Evolutionary conservation across 2,329 filamentous ascomycete species (phyloP), one percentile per base, ranked within the genome.

Genomic region (Raffaelea ambrosiae): DNA sequence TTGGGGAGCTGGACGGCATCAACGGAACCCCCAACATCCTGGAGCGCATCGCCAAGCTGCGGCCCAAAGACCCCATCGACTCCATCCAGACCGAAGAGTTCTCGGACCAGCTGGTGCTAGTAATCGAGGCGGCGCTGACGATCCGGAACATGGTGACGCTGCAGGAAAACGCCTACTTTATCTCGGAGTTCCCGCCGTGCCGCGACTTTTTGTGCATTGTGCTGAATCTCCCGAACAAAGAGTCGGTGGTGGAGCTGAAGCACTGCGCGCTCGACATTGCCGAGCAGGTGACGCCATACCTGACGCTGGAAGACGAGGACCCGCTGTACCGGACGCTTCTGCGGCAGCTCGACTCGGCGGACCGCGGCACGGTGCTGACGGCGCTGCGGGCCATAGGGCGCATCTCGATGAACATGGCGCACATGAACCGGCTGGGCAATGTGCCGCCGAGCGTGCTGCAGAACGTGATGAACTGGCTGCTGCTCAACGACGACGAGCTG

Each of bases 91-190:
- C 88, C 0, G 79, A 80, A 26, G 74, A 82, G 5, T 87, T 86
- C 55, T 74, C 79, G 14, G 82, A 89, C 53, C 72, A 77, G 39
- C 72, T 97, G 51, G 77, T 86, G 13, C 79, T 88, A 54, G 76
- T 95, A 52, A 91, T 85, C 21, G 90, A 97, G 64, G 89, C 93
- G 2, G 83, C 85, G 19, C 71, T 97, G 42, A 90, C 95, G 18
- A 73, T 97, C 40, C 81, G 93, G 45, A 98, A 98, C 63, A 96
- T 98, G 89, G 84, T 90, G n/a, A 86, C 94, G 65, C 72, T 96
- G 19, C 79, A 83, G 20, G 89, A 95, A 53, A 98, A 98, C 60
- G 91, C 91, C 0, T 68, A 76, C 21, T 93, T 89, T 61, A 76
- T 95, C 58, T 78, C 88, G 5, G 81, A 84, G 21, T 81, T 91